Conservation (phyloP, 768 basidiomycete genomes). For the Russula ochroleuca region DNA sequence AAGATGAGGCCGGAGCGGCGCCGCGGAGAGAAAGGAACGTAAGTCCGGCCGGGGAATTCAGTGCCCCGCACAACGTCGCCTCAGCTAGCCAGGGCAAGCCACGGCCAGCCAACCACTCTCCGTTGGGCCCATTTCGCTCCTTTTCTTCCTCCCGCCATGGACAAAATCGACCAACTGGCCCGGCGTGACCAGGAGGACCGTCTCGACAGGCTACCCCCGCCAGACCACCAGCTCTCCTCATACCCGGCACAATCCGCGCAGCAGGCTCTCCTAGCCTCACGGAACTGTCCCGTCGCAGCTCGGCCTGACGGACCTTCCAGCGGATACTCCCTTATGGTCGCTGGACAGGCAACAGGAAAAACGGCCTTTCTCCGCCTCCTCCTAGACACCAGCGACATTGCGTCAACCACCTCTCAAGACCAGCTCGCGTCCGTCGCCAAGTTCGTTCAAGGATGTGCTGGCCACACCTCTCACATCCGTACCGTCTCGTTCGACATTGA, state of each 20-base stretch:
- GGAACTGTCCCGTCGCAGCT: conserved; percentile 32
- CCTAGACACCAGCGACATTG: conserved; percentile 72
- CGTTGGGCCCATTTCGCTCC: conserved; percentile 28
- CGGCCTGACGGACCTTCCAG: conserved; percentile 37
- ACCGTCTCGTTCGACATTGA: conserved; percentile 69
- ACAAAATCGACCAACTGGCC: conserved; percentile 49
- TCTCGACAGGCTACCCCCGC: conserved; percentile 27
- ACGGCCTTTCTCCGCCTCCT: conserved; percentile 82
- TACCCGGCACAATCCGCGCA: conserved; percentile 31
- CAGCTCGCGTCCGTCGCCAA: conserved; percentile 78
- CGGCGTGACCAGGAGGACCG: conserved; percentile 44
- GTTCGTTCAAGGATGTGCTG: conserved; percentile 71
- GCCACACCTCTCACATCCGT: conserved; percentile 69
- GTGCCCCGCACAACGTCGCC: conserved; percentile 27
- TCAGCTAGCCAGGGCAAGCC: conserved; percentile 31
- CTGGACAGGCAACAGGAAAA: conserved; percentile 80
- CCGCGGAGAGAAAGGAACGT: conserved; percentile 29
- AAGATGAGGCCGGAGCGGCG: conserved; percentile 27
- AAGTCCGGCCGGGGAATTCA: conserved; percentile 28
- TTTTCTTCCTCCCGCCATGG: conserved; percentile 48
- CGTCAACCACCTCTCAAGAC: conserved; percentile 58
- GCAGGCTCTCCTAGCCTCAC: conserved; percentile 30
- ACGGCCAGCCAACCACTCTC: conserved; percentile 56
- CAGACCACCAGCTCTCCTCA: conserved; percentile 28
- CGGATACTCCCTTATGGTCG: conserved; percentile 71